These are phyloP conservation scores for Lindgomyces ingoldianus DNA, from an alignment of 495 filamentous ascomycete species.

Conservation along the genomic window DNA sequence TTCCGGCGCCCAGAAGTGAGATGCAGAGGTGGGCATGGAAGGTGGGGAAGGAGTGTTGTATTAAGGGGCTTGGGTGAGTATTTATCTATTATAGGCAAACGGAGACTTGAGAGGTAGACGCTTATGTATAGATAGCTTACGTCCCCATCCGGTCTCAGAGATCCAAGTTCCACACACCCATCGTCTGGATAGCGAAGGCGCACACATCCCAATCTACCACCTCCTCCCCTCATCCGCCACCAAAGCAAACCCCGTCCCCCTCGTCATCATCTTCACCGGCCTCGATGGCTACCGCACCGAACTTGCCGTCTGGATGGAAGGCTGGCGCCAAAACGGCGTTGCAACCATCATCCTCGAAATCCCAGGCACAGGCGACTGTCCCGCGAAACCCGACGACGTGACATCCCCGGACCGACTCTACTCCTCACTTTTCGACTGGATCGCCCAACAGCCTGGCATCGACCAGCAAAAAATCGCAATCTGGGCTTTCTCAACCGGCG, in stretches of 20 bases:
- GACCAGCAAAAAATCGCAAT: slow-evolving; percentile 63
- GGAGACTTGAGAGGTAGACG: not conserved
- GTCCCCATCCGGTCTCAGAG: slow-evolving; percentile 59
- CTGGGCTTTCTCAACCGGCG: slow-evolving; percentile 75
- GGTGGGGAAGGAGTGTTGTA: slow-evolving; percentile 64
- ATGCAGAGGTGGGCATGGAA: slow-evolving; percentile 66
- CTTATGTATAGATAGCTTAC: slow-evolving; percentile 40
- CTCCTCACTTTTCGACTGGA: slow-evolving; percentile 67
- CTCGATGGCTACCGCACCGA: slow-evolving; percentile 80
- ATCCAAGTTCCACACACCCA: slow-evolving; percentile 61
- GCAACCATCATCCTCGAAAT: slow-evolving; percentile 66
- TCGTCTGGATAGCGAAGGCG: slow-evolving; percentile 52
- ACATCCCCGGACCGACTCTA: slow-evolving; percentile 59
- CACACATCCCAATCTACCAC: slow-evolving; percentile 64
- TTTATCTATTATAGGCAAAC: not conserved
- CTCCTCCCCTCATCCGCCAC: slow-evolving; percentile 55
- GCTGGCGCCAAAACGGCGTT: slow-evolving; percentile 63
- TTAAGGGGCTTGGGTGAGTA: slow-evolving; percentile 54
- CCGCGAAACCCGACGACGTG: slow-evolving; percentile 60
- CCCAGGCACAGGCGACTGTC: slow-evolving; percentile 77
- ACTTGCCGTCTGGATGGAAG: slow-evolving; percentile 69
- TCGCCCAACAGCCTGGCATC: slow-evolving; percentile 58
- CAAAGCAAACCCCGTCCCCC: slow-evolving; percentile 52
- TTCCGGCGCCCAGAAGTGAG: slow-evolving; percentile 60
- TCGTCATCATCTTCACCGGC: slow-evolving; percentile 71